Evolutionary conservation across 192 early-diverging fungal species (phyloP).

Genomic region (Umbelopsis ramanniana): DNA sequence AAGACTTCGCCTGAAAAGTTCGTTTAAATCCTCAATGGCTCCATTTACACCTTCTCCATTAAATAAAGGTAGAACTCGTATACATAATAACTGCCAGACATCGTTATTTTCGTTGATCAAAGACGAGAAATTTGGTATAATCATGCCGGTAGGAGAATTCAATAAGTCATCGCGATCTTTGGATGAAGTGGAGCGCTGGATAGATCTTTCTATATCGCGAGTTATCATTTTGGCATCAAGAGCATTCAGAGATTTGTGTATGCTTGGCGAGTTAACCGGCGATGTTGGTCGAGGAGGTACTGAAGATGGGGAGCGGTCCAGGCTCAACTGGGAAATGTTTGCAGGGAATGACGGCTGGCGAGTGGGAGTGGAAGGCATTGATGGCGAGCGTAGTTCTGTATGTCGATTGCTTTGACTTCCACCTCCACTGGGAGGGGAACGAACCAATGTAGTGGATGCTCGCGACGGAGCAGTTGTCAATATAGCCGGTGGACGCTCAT

Average conservation of each 20-base stretch:
- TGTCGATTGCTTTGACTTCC: conserved; percentile 42
- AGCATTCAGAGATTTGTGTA: conserved; percentile 51
- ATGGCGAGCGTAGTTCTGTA: conserved; percentile 30
- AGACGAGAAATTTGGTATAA: neutral
- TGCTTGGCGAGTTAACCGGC: conserved; percentile 37
- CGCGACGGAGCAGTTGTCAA: neutral
- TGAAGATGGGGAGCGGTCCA: conserved; percentile 26
- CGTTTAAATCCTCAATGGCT: conserved; percentile 84
- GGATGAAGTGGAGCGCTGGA: conserved; percentile 23
- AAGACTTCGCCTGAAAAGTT: conserved; percentile 57
- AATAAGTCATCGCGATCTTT: conserved; percentile 21
- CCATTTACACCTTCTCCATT: conserved; percentile 84
- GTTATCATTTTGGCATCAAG: conserved; percentile 51
- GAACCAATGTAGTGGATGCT: conserved; percentile 19
- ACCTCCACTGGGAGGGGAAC: conserved; percentile 35
- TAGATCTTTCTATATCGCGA: conserved; percentile 43
- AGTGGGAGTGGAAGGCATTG: conserved; percentile 19
- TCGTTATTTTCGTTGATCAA: conserved; percentile 47
- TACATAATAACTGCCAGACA: conserved; percentile 75
- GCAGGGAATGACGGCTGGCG: conserved; percentile 7
- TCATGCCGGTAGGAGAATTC: conserved; percentile 20
- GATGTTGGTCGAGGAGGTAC: conserved; percentile 36
- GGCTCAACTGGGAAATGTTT: conserved; percentile 14
- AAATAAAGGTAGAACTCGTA: conserved; percentile 82
- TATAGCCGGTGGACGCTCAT: conserved; percentile 4